Evolutionary conservation across 2,329 filamentous ascomycete genomes (phyloP), one percentile per base, ranked within the genome.

Genomic region (Tolypocladium tropicale): DNA sequence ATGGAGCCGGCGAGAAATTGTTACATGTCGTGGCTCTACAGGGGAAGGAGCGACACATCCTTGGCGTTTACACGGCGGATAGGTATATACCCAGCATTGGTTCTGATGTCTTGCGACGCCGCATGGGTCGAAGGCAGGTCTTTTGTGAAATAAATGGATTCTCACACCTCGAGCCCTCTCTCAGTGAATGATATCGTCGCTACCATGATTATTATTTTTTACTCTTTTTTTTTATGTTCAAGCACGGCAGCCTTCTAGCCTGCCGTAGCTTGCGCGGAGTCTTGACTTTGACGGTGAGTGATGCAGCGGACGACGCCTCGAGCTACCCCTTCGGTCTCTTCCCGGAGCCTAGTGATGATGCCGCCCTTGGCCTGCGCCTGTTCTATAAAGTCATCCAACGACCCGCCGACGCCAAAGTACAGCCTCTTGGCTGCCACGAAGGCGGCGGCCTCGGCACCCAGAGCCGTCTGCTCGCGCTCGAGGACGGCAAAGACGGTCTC

Each of bases 321-420:
- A 54, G 80, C 76, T 10, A 86, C 83, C 1, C 83, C 83, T 51
- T 82, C 79, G 0, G 75, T 74, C 65, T 86, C 83, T 64, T 85
- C 81, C 57, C 79, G 74, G 36, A 86, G 61, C 52, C 75, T 73
- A 43, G 74, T 69, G 37, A 86, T 77, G 3, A 62, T 59, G 12
- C 72, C 76, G 2, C 81, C 82, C 39, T 74, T 74, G 0, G 67
- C 71, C 55, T 72, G 72, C 46, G 82, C 78, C 59, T 72, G 75
- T 53, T 76, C 70, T 52, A 85, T 73, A 62, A 94, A 90, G 61
- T 89, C 88, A 67, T 90, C 86, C 25, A 94, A 78, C 23, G 88
- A 91, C 0, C 89, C 89, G 0, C 89, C 89, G 6, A 94, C 89
- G 3, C 89, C 89, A 70, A 94, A 94, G 70, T 94, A 94, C 12